phyloP scores from a whole-genome alignment of 1,139 yeast species.

The Candida anutae region DNA sequence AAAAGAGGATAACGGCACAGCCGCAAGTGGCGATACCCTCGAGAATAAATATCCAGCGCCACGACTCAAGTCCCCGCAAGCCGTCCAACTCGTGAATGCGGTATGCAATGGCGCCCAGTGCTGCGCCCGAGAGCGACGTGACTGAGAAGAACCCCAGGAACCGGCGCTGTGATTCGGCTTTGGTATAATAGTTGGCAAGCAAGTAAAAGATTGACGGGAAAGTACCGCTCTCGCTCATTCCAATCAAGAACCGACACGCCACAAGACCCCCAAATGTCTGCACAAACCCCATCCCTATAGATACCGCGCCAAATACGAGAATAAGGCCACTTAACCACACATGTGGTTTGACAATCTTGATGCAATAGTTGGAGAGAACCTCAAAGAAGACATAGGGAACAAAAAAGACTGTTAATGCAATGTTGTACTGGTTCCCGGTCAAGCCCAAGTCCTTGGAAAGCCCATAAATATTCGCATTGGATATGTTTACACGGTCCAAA shows the following conservation, averaged over 20 bases:
- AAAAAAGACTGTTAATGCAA: slow-evolving; percentile 59
- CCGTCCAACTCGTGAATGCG: slow-evolving; percentile 33
- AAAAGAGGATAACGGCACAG: slow-evolving; percentile 49
- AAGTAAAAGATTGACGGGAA: slow-evolving; percentile 71
- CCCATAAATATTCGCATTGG: slow-evolving; percentile 68
- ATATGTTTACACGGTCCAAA: slow-evolving; percentile 65
- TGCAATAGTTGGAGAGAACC: slow-evolving; percentile 54
- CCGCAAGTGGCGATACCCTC: slow-evolving; percentile 68
- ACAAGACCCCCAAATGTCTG: slow-evolving; percentile 50
- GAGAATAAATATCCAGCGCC: slow-evolving; percentile 71
- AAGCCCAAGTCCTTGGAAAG: slow-evolving; percentile 44
- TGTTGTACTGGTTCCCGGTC: slow-evolving; percentile 53
- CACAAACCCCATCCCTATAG: slow-evolving; percentile 62
- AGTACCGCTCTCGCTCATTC: slow-evolving; percentile 60
- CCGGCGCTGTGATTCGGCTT: slow-evolving; percentile 60
- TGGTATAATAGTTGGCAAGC: slow-evolving; percentile 47
- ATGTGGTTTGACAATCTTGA: slow-evolving; percentile 58
- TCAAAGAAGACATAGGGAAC: slow-evolving; percentile 67
- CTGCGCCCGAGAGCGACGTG: slow-evolving; percentile 37
- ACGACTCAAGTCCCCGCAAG: slow-evolving; percentile 36
- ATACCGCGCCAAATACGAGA: slow-evolving; percentile 52
- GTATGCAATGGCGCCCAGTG: slow-evolving; percentile 35
- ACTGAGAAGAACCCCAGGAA: slow-evolving; percentile 56
- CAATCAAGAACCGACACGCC: slow-evolving; percentile 56
- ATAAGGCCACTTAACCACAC: slow-evolving; percentile 53